Percentiles rank a stretch among this genome's conserved stretches.
Evolutionary conservation across 2,329 filamentous ascomycete species (phyloP).

Genomic region (Fusarium veterinarium): DNA sequence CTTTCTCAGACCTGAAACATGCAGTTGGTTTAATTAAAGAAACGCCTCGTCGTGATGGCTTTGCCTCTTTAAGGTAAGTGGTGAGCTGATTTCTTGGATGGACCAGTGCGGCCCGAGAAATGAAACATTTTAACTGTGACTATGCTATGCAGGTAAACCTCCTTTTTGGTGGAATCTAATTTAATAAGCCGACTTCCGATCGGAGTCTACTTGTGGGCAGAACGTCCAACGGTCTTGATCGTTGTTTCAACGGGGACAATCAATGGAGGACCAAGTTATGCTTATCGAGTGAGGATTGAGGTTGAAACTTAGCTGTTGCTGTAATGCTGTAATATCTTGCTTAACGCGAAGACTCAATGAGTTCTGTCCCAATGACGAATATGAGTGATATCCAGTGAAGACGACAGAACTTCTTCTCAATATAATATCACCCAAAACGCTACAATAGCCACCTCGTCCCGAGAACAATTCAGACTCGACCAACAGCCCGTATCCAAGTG

Average conservation of each 20-base stretch:
- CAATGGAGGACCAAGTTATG: background rate
- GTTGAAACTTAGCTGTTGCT: background rate
- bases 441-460: background rate
- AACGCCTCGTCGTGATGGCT: conserved; percentile 13
- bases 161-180: conserved; percentile 7
- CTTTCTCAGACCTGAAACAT: conserved; percentile 22
- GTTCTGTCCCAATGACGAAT: background rate
- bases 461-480: background rate
- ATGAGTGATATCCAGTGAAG: background rate
- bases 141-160: background rate
- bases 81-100: conserved; percentile 6
- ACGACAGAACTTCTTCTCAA: background rate
- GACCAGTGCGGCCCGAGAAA: conserved; percentile 19
- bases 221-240: background rate
- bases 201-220: background rate
- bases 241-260: background rate
- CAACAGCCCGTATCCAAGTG: background rate
- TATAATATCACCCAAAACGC: background rate
- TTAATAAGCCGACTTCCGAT: conserved; percentile 4
- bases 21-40: conserved; percentile 20
- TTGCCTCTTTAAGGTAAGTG: conserved; percentile 1
- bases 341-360: too few relatives aligned
- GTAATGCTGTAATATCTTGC: background rate
- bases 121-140: conserved; percentile 14
- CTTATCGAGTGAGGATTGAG: background rate